Evolutionary conservation across 495 filamentous ascomycete genomes (phyloP), one percentile per base, ranked within the genome.

Genomic region (Trichoderma gamsii): DNA sequence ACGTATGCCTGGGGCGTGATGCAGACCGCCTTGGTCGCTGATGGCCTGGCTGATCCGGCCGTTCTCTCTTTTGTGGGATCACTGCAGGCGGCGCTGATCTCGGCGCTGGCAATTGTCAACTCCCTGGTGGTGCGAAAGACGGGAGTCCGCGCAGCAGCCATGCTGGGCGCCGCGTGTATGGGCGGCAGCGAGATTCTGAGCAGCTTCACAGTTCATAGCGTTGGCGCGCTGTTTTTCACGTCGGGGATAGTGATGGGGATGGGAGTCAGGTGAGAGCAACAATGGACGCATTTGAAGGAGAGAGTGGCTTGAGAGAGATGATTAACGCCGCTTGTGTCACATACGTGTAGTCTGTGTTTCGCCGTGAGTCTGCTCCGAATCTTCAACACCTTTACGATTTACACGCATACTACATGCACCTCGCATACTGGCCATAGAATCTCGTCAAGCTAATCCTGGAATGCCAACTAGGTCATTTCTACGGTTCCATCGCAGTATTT

Each of bases 51-150:
- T 23, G 79, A 81, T 1, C 78, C 83, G 0, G 80, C 80, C 0
- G 84, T 81, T 2, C 70, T 89, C 32, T 80, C 84, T 1, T 88
- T 87, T 68, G 84, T 88, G 6, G 86, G 86, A 0, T 83, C 83
- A 3, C 71, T 87, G 5, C 76, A 75, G 41, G 72, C 80, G 16
- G 80, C 83, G 0, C 80, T 79, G 66, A 80, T 84, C 32, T 80
- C 81, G 0, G 76, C 81, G 15, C 76, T 83, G 49, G 84, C 80
- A 0, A 76, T 87, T 35, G 66, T 82, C 21, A 84, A 80, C 72
- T 81, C 80, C 0, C 77, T 79, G n/a, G 61, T 87, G 2, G 79
- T 86, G 66, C 77, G 82, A 9, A 71, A 73, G 61, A 72, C 87
- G 9, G 85, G 85, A 2, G 77, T 82, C 9, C 72, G 80, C 7